Base-by-base conservation (phyloP, 768 basidiomycete genomes). In the Agaricus blazei region DNA sequence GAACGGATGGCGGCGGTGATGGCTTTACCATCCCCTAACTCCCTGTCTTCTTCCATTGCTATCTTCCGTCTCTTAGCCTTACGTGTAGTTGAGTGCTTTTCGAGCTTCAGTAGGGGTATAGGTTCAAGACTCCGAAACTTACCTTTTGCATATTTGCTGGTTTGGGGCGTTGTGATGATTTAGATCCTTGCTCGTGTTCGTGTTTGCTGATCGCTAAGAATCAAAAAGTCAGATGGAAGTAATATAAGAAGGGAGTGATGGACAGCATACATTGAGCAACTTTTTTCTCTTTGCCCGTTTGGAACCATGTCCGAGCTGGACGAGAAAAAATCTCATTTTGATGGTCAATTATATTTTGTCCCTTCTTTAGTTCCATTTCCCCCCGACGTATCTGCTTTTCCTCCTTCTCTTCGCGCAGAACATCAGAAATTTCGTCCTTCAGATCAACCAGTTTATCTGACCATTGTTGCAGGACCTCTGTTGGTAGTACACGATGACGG, bases 231-330 rank as follows among this genome's bases (percentile, higher is more conserved):
- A 34, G 54, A 29, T 29, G 9, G 7, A 3, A 12, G 6, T 12
- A 9, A 40, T 34, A 9, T 29, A 1, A 27, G 23, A 34, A 34
- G 42, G 40, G 27, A 29, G 6, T 8, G 24, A 4, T 27, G 28
- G 19, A 49, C 31, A 41, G 9, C 7, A 42, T 59, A 96, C 94
- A 87, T 82, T 87, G 83, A 4, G 93, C 80, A 57, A 80, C 82
- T 59, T 77, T 70, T 73, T 90, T 98, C 63, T 97, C 93, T 68
- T 87, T 89, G 54, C 78, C 76, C 8, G 79, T 84, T 72, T 98
- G 97, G 79, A 99, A 99, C 97, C 97, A 99, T n/a, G 94, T 98
- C 62, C 96, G 81, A 15, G 93, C 93, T 4, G 97, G 97, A 56
- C 95, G 78, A 23, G 91, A 87, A 68, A 84, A 90, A 62, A 99